Evolutionary conservation across 2,329 filamentous ascomycete genomes (phyloP).

Genomic region (Pochonia chlamydosporia): DNA sequence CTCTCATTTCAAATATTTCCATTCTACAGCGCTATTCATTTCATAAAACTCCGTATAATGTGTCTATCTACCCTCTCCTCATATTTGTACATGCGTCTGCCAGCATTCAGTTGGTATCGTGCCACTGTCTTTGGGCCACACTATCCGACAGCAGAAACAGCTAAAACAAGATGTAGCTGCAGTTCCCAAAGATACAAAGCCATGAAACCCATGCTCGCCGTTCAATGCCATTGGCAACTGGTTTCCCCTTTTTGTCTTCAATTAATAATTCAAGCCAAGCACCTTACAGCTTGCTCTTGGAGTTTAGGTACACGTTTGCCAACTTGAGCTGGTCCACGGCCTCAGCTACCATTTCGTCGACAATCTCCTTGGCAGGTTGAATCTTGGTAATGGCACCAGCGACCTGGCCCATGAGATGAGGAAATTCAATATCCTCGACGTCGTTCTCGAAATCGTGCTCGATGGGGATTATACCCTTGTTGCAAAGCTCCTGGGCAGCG

Average conservation of each 20-base stretch:
- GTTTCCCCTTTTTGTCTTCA: no score
- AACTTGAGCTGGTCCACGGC: conserved; percentile 62
- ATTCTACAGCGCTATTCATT: no score
- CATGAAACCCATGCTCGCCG: no score
- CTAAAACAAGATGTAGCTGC: background rate
- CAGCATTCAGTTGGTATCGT: no score
- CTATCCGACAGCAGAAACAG: no score
- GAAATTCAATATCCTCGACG: conserved; percentile 69
- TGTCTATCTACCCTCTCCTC: background rate
- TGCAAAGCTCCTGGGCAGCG: conserved; percentile 70
- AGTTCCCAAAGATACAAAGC: background rate
- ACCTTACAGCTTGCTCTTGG: conserved; percentile 36
- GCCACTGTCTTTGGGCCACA: no score
- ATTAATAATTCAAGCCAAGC: no score
- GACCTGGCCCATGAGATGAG: conserved; percentile 92
- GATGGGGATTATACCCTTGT: conserved; percentile 72
- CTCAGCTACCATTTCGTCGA: conserved; percentile 83
- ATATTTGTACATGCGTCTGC: no score
- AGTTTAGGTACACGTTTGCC: conserved; percentile 53
- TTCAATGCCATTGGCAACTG: background rate
- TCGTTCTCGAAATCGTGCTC: conserved; percentile 78
- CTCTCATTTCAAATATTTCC: no score
- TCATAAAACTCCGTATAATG: background rate
- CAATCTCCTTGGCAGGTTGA: conserved; percentile 75
- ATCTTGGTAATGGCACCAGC: conserved; percentile 71